Percentiles rank a stretch among this genome's conserved stretches.
phyloP scores from a whole-genome alignment of 1,284 basidiomycete genomes.

The Puccinia coronata region DNA sequence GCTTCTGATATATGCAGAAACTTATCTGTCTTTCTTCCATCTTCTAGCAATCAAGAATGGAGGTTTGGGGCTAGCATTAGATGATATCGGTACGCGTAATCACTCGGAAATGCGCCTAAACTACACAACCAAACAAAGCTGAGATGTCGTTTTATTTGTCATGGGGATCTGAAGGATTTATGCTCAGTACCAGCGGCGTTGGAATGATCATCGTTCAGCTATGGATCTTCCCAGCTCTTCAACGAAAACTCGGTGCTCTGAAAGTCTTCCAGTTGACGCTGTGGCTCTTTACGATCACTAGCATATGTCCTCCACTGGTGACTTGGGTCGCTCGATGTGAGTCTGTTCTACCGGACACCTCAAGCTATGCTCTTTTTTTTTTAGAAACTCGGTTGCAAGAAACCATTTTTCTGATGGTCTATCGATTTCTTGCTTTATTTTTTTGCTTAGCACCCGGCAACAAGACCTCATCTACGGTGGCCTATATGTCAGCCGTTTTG shows the following conservation, averaged over 20 bases:
- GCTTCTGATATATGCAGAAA: not conserved
- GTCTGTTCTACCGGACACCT: not conserved
- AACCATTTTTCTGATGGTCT: not conserved
- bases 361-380: not conserved
- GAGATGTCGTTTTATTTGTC: not conserved
- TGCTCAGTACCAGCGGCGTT: conserved; percentile 37
- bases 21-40: not conserved
- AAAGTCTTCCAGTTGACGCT: conserved; percentile 28
- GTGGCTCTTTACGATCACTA: conserved; percentile 15
- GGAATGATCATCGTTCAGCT: conserved; percentile 41
- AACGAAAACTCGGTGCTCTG: conserved; percentile 27
- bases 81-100: conserved; percentile 25
- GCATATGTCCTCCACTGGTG: conserved; percentile 24
- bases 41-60: conserved; percentile 31
- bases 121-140: not conserved
- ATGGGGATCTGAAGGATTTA: conserved; percentile 20
- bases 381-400: too few species aligned
- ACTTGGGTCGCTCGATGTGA: conserved; percentile 34
- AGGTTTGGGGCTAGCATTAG: conserved; percentile 28
- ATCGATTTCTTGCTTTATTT: not conserved
- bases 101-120: not conserved
- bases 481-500: conserved; percentile 27
- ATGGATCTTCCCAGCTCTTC: conserved; percentile 34
- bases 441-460: conserved; percentile 23
- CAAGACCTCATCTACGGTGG: conserved; percentile 1